Evolutionary conservation across 805 yeast genomes (phyloP), one percentile per base, ranked within the genome.

Genomic region (Kregervanrija pseudodelftensis): DNA sequence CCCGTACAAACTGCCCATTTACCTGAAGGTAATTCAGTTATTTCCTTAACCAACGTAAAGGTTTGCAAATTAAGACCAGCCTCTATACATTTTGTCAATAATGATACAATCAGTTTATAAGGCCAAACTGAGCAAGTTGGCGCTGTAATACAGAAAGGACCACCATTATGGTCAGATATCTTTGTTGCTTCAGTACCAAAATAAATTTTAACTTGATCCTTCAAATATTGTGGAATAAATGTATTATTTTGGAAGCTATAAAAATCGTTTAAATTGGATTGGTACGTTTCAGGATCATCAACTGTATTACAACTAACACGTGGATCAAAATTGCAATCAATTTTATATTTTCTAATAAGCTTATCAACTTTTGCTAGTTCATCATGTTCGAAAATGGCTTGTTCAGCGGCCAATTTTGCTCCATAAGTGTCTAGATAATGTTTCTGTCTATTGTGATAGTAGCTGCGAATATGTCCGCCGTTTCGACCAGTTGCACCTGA

Each of bases 101-200:
- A 47, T 1, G 60, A 55, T 10, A 61, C 55, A 38, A 70, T 63
- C 10, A 74, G 56, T 48, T 67, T 67, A 55, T 73, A 70, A 9
- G 77, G 75, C 66, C 75, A 72, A 36, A 72, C 51, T 4, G 71
- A 63, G 1, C 70, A 65, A 3, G 76, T 72, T 8, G 74, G 73
- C 42, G 64, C 61, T 4, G 59, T 50, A 22, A 69, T 55, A 11
- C 66, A 65, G 13, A 64, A 61, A 8, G 53, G 48, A 8, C 63
- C 56, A 8, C 49, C 43, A 7, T 50, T 57, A 33, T 52, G 57
- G 31, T 68, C 66, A 5, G 62, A 52, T 9, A 53, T 37, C 5
- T 52, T 44, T 40, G 51, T 49, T 7, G 68, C 66, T 35, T 50
- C 53, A 9, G 63, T 64, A 13, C 66, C 69, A 40, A 53, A 55